Evolutionary conservation across 768 basidiomycete species (phyloP).

Genomic region (Tremella yokohamensis): DNA sequence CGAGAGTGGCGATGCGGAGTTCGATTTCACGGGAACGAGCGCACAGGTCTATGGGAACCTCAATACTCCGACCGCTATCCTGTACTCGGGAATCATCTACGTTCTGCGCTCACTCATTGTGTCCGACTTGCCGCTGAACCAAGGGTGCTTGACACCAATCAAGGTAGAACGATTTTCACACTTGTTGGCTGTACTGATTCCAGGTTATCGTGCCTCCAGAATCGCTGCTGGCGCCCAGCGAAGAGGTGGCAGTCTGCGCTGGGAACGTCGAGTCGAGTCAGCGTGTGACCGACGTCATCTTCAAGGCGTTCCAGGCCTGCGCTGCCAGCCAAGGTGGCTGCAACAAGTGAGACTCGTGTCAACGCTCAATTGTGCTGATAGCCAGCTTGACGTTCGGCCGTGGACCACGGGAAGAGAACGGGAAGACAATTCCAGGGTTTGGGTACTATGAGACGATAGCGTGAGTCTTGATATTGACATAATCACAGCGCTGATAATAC

Average conservation of each 20-base stretch:
- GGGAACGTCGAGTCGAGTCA: slow-evolving; percentile 90
- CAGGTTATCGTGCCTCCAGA: slow-evolving; percentile 71
- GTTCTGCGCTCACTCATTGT: slow-evolving; percentile 33
- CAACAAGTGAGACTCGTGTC: slow-evolving; percentile 64
- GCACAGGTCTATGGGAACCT: slow-evolving; percentile 46
- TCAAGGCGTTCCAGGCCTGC: slow-evolving; percentile 85
- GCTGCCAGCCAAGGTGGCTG: slow-evolving; percentile 86
- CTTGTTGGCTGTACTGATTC: neutral
- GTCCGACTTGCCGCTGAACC: slow-evolving; percentile 43
- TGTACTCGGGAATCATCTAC: slow-evolving; percentile 47
- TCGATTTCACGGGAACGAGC: slow-evolving; percentile 65
- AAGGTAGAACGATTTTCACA: slow-evolving; percentile 40
- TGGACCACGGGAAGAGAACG: slow-evolving; percentile 76
- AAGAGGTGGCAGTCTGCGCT: slow-evolving; percentile 84
- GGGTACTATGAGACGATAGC: slow-evolving; percentile 71
- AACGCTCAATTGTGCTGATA: neutral
- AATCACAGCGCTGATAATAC: neutral
- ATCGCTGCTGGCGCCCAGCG: slow-evolving; percentile 73
- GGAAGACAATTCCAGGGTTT: slow-evolving; percentile 71
- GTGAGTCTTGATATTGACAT: slow-evolving; percentile 9
- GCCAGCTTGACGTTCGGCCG: slow-evolving; percentile 83
- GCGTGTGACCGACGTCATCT: slow-evolving; percentile 87
- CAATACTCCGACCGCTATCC: slow-evolving; percentile 39
- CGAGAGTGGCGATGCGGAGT: slow-evolving; percentile 67
- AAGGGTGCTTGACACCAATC: slow-evolving; percentile 28